These are phyloP conservation scores for Claviceps citrina DNA, from an alignment of 2,329 filamentous ascomycete genomes.

Conservation along the genomic window DNA sequence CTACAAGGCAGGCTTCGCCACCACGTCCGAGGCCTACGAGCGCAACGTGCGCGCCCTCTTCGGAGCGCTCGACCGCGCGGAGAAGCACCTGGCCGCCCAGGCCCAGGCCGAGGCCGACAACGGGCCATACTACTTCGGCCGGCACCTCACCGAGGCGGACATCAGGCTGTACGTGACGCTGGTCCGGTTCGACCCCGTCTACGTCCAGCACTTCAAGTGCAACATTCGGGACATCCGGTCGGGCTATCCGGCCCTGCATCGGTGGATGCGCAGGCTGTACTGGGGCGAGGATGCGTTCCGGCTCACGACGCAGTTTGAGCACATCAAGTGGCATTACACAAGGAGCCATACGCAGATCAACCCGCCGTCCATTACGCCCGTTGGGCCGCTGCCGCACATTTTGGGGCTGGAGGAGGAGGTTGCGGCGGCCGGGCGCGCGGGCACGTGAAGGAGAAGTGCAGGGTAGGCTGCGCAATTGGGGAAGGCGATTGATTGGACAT, in stretches of 20 bases:
- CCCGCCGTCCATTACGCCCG: conserved; percentile 58
- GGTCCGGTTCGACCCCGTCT: conserved; percentile 60
- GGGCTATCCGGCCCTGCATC: conserved; percentile 67
- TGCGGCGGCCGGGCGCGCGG: conserved; percentile 33
- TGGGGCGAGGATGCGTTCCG: conserved; percentile 68
- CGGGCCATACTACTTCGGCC: conserved; percentile 62
- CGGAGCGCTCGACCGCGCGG: conserved; percentile 58
- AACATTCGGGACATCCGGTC: conserved; percentile 73
- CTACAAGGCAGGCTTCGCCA: conserved; percentile 70
- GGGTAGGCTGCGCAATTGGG: no score
- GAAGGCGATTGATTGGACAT: no score
- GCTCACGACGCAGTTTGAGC: conserved; percentile 78
- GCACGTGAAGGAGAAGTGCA: conserved; percentile 2
- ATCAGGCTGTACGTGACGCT: conserved; percentile 59
- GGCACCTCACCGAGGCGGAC: conserved; percentile 65
- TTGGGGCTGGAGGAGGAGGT: conserved; percentile 68
- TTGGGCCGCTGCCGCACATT: conserved; percentile 74
- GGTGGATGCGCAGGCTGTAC: conserved; percentile 71
- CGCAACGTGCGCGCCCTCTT: conserved; percentile 58
- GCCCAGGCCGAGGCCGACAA: no score
- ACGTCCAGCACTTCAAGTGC: conserved; percentile 80
- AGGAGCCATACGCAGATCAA: conserved; percentile 51
- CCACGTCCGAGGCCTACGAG: conserved; percentile 69
- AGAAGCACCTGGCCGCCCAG: conserved; percentile 44
- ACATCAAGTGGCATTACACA: conserved; percentile 73